Evolutionary conservation across 352 stramenopile species (phyloP).

Genomic region (Pythium brachiatum): DNA sequence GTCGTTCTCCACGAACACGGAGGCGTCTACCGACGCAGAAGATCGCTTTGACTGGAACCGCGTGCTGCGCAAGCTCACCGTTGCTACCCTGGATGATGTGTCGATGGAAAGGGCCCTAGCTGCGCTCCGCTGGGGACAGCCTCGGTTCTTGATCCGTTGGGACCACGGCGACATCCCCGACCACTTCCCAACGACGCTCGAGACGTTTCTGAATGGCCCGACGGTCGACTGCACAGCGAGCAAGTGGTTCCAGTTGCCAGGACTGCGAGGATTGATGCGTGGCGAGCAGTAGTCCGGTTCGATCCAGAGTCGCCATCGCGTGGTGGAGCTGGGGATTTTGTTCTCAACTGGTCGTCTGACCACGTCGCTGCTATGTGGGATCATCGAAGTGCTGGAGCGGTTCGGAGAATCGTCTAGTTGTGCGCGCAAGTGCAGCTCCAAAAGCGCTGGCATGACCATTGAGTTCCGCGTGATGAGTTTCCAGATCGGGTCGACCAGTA

Average conservation of each 20-base stretch:
- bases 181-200: conserved; percentile 9
- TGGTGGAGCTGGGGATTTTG: conserved; percentile 13
- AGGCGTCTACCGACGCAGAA: too few relatives aligned
- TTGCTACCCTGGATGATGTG: conserved; percentile 1
- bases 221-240: too few relatives aligned
- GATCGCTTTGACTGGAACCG: conserved; percentile 5
- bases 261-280: background rate
- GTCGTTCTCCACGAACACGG: background rate
- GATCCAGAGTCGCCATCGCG: conserved; percentile 1
- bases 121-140: conserved; percentile 15
- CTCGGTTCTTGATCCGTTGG: conserved; percentile 19
- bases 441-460: background rate
- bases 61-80: conserved; percentile 8
- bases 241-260: background rate
- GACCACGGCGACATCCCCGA: conserved; percentile 15
- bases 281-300: too few relatives aligned
- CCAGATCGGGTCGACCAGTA: conserved; percentile 9
- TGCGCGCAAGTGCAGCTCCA: too few relatives aligned
- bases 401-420: conserved; percentile 8
- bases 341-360: conserved; percentile 12
- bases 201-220: conserved; percentile 8
- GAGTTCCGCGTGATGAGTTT: conserved; percentile 20
- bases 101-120: conserved; percentile 4
- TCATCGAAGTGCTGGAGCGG: conserved; percentile 21
- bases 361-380: conserved; percentile 12